A percentile compares a stretch with the other conserved stretches of the same genome.
phyloP scores from a whole-genome alignment of 768 basidiomycete species.

The Agaricus subrufescens region DNA sequence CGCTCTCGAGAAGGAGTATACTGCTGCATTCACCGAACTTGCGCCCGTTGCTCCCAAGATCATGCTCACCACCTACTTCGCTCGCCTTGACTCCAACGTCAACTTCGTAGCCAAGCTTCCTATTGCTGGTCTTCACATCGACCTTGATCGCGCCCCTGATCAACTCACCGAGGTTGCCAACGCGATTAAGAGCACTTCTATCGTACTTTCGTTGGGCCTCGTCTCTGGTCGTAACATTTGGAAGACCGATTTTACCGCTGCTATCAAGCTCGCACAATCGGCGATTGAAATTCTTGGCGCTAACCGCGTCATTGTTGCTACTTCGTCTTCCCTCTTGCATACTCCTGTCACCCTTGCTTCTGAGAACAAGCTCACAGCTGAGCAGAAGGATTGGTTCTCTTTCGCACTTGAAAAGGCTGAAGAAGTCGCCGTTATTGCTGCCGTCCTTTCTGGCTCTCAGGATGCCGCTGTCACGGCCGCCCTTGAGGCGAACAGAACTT shows the following conservation, averaged over 20 bases:
- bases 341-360: slow-evolving; percentile 93
- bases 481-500: slow-evolving; percentile 83
- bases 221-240: slow-evolving; percentile 99
- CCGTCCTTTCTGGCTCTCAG: slow-evolving; percentile 81
- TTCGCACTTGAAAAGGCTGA: slow-evolving; percentile 95
- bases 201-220: slow-evolving; percentile 87
- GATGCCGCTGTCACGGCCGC: slow-evolving; percentile 64
- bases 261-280: slow-evolving; percentile 79
- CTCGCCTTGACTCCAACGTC: slow-evolving; percentile 91
- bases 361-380: slow-evolving; percentile 83
- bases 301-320: slow-evolving; percentile 88
- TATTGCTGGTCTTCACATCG: slow-evolving; percentile 91
- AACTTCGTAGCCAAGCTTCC: slow-evolving; percentile 89
- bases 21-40: slow-evolving; percentile 77
- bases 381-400: slow-evolving; percentile 97
- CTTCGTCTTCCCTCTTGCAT: slow-evolving; percentile 97
- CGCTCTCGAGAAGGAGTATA: slow-evolving; percentile 73
- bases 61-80: slow-evolving; percentile 93
- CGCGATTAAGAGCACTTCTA: slow-evolving; percentile 78
- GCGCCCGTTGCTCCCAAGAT: slow-evolving; percentile 84
- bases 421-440: slow-evolving; percentile 86
- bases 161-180: slow-evolving; percentile 82
- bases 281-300: slow-evolving; percentile 79
- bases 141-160: slow-evolving; percentile 87
- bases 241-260: slow-evolving; percentile 90